A percentile compares a stretch with the other conserved stretches of the same genome.
Conservation (phyloP, 805 yeast genomes). For the Metschnikowia gelsemii region DNA sequence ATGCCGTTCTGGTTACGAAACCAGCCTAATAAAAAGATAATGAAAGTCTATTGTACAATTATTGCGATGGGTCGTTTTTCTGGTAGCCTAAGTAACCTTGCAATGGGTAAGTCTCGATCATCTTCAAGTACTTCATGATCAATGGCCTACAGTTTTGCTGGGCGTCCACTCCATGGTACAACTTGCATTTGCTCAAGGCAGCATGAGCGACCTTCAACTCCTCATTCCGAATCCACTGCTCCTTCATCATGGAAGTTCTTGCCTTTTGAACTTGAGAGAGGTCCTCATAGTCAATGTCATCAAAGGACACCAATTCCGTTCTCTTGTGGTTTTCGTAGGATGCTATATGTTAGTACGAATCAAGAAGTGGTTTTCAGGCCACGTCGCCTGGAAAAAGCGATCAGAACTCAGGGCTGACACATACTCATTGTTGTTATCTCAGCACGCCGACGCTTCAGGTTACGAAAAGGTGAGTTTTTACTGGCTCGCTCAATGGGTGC, state of each 20-base stretch:
- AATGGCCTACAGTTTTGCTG: slow-evolving; percentile 77
- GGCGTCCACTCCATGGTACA: slow-evolving; percentile 47
- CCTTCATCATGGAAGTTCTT: slow-evolving; percentile 74
- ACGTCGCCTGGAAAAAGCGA: no score
- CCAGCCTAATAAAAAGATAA: slow-evolving; percentile 6
- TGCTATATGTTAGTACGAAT: slow-evolving; percentile 22
- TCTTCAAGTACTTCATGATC: slow-evolving; percentile 72
- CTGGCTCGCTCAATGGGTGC: slow-evolving; percentile 25
- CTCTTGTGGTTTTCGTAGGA: slow-evolving; percentile 45
- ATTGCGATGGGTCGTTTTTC: slow-evolving; percentile 82
- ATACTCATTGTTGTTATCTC: slow-evolving; percentile 10
- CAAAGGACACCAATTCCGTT: slow-evolving; percentile 78
- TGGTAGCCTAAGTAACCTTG: slow-evolving; percentile 83
- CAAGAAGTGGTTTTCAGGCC: no score
- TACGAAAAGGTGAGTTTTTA: slow-evolving; percentile 33
- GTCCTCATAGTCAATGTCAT: slow-evolving; percentile 75
- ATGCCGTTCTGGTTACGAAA: slow-evolving; percentile 11
- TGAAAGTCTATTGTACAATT: slow-evolving; percentile 16
- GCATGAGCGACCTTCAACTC: slow-evolving; percentile 67
- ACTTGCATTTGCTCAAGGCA: slow-evolving; percentile 77
- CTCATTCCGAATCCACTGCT: slow-evolving; percentile 72
- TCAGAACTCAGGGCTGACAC: no score
- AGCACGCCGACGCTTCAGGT: background rate
- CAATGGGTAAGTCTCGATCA: slow-evolving; percentile 67
- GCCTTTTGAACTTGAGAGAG: slow-evolving; percentile 62